A percentile compares a stretch with the other conserved stretches of the same genome.
Conservation (phyloP, 805 yeast species). For the Myxozyma vanderwaltii region DNA sequence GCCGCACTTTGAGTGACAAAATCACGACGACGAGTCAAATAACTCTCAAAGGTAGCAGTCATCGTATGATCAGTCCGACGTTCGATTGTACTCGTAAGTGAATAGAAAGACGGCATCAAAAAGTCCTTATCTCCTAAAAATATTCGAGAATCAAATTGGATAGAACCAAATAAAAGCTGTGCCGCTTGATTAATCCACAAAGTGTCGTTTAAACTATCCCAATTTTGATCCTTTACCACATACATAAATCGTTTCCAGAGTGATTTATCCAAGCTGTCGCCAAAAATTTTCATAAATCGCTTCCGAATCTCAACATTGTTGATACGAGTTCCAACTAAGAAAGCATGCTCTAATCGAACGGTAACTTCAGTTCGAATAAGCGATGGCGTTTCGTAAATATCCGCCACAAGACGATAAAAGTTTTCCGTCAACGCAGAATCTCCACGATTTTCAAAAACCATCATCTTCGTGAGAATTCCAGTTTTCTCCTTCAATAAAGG, state of each 20-base stretch:
- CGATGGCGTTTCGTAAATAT: conserved; percentile 77
- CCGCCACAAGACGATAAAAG: conserved; percentile 83
- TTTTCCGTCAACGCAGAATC: conserved; percentile 75
- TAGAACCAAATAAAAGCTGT: conserved; percentile 79
- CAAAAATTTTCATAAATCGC: conserved; percentile 76
- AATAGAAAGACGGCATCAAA: conserved; percentile 39
- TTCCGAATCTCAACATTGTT: conserved; percentile 73
- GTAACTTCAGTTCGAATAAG: conserved; percentile 85
- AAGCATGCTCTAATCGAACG: conserved; percentile 94
- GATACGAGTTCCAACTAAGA: conserved; percentile 86
- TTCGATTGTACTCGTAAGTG: conserved; percentile 31
- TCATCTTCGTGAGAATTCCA: conserved; percentile 88
- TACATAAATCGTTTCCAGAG: conserved; percentile 79
- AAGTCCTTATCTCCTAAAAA: conserved; percentile 53
- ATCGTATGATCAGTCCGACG: conserved; percentile 30
- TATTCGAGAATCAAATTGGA: conserved; percentile 55
- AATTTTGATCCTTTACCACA: conserved; percentile 90
- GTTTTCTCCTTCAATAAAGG: conserved; percentile 97
- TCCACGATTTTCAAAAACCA: conserved; percentile 86
- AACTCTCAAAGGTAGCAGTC: conserved; percentile 35
- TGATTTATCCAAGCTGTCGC: conserved; percentile 74
- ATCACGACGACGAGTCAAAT: conserved; percentile 31
- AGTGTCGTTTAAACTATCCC: conserved; percentile 93
- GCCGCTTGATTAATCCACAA: conserved; percentile 95
- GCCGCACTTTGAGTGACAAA: conserved; percentile 37